Evolutionary conservation across 1,284 basidiomycete species (phyloP), one percentile per base, ranked within the genome.

Genomic region (Naganishia liquefaciens): DNA sequence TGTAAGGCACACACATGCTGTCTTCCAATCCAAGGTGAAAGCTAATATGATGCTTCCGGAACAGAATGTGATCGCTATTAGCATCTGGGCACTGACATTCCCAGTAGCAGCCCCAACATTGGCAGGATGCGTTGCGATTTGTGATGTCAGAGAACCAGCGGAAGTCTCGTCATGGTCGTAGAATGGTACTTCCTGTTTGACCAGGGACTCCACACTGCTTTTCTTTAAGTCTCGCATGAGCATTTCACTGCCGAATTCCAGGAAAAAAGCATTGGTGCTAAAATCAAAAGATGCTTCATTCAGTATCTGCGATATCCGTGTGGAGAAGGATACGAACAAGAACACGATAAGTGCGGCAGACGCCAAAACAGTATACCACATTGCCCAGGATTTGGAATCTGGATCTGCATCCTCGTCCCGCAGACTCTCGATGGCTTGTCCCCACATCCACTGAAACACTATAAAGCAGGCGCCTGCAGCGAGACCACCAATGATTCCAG

Each of bases 121-220:
- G 19, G 72, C 54, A 0, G 80, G 75, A 57, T 79, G 74, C 19
- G 67, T 70, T 11, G 75, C 71, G 7, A 79, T 71, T 3, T 74
- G 73, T 9, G 80, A 74, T 19, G 78, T 78, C 52, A 81, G 74
- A 13, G 72, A 72, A 7, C 80, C 80, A 40, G 74, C 71, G 0
- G 74, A 75, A 17, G 76, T 71, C n/a, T 75, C 71, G 33, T 74
- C 73, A 2, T 57, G 55, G 51, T 77, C 76, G 60, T 76, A 77
- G 60, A 71, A 77, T 15, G 68, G 71, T 33, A 76, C 71, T 53
- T 76, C 76, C 68, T 77, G 71, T 9, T 50, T 57, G 43, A 69
- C 51, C 25, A 73, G 50, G 0, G 70, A 62, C 10, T 70, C 63
- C 23, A 70, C 62, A 2, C 68, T 64, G 53, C 71, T 70, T 19